phyloP scores from a whole-genome alignment of 495 filamentous ascomycete species.

The Mytilinidion resinicola region DNA sequence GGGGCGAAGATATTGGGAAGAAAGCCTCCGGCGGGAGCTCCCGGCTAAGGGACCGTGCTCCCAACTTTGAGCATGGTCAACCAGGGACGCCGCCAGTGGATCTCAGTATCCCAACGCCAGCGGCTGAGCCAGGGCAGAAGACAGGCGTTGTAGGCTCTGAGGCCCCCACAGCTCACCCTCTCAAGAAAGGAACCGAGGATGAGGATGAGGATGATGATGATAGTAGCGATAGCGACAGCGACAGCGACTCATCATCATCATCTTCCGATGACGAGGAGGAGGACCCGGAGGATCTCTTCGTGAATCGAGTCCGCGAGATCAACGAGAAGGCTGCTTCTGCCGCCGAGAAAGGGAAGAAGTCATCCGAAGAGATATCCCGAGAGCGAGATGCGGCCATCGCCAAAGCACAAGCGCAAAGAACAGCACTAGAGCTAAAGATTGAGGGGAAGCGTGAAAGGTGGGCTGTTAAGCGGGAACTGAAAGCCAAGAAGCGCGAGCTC shows the following conservation, averaged over 20 bases:
- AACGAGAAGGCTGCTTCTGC: slow-evolving; percentile 1
- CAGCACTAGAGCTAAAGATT: slow-evolving; percentile 11
- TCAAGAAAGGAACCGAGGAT: neutral
- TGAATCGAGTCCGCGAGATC: slow-evolving; percentile 14
- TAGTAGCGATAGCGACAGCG: slow-evolving; percentile 5
- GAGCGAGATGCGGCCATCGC: slow-evolving; percentile 20
- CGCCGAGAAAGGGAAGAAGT: slow-evolving; percentile 18
- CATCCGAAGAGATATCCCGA: neutral
- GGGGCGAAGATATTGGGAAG: neutral
- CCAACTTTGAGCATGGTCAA: too few species aligned
- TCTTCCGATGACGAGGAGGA: slow-evolving; percentile 1
- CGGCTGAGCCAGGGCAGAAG: slow-evolving; percentile 3
- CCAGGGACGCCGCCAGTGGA: too few species aligned
- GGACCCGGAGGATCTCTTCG: slow-evolving; percentile 1
- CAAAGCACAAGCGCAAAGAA: slow-evolving; percentile 5
- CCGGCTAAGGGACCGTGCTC: too few species aligned
- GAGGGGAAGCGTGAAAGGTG: slow-evolving; percentile 16
- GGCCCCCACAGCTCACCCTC: neutral
- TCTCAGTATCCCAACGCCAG: neutral
- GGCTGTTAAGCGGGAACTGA: slow-evolving; percentile 1
- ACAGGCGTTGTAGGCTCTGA: slow-evolving; percentile 2
- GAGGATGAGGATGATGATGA: slow-evolving; percentile 3
- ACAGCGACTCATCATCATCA: slow-evolving; percentile 1
- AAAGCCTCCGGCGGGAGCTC: too few species aligned
- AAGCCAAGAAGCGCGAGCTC: slow-evolving; percentile 6